phyloP scores from a whole-genome alignment of 129 eudicot genomes.

The Escallonia herrerae region DNA sequence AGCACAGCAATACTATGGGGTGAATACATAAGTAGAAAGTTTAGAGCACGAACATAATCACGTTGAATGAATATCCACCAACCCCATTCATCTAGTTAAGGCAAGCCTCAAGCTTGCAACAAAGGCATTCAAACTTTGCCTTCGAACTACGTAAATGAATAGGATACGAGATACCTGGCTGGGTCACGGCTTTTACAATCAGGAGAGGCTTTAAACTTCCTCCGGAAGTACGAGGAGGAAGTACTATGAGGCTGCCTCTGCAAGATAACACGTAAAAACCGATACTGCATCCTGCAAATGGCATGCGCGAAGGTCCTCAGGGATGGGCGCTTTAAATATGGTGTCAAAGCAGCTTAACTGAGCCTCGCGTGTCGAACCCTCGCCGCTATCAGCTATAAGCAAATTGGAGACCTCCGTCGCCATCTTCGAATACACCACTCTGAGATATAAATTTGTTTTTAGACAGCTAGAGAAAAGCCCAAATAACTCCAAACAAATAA shows the following conservation, averaged over 20 bases:
- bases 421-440: slow-evolving; percentile 89
- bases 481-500: too few species aligned
- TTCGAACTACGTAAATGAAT: too few species aligned
- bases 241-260: slow-evolving; percentile 43
- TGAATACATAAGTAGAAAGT: too few species aligned
- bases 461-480: too few species aligned
- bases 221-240: background rate
- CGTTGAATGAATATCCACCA: too few species aligned
- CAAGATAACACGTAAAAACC: slow-evolving; percentile 57
- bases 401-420: slow-evolving; percentile 73
- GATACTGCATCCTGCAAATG: slow-evolving; percentile 87
- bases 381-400: slow-evolving; percentile 64
- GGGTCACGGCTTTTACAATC: background rate
- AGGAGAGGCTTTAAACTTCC: slow-evolving; percentile 11
- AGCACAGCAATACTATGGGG: too few species aligned
- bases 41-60: too few species aligned
- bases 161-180: background rate
- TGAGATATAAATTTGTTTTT: slow-evolving; percentile 12
- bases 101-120: too few species aligned
- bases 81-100: too few species aligned
- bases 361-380: slow-evolving; percentile 50
- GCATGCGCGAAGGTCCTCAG: slow-evolving; percentile 72
- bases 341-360: slow-evolving; percentile 75
- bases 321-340: slow-evolving; percentile 61
- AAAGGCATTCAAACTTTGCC: too few species aligned